phyloP scores from a whole-genome alignment of 225 moss, liverwort and hornwort species.

The Rhytidiadelphus loreus region DNA sequence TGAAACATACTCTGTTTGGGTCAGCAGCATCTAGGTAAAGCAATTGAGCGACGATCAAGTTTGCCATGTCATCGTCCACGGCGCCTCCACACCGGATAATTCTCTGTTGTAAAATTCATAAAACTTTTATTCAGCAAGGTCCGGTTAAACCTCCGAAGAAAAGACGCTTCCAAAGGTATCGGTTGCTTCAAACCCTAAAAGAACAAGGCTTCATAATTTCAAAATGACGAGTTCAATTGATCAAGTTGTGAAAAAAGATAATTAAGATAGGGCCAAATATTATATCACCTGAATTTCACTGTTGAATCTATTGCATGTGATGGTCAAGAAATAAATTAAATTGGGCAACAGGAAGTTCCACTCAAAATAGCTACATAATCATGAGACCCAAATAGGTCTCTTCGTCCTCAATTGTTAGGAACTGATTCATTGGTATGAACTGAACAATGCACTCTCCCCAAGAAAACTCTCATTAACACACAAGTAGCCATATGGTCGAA shows the following conservation, averaged over 20 bases:
- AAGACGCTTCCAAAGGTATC: not conserved
- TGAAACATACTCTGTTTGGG: constrained; percentile 69
- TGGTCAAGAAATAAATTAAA: not conserved
- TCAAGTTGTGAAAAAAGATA: not conserved
- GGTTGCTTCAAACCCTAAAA: not conserved
- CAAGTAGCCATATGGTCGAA: not conserved
- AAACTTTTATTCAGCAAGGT: not conserved
- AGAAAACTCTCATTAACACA: not conserved
- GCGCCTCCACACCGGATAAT: constrained; percentile 97
- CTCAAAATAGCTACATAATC: not conserved
- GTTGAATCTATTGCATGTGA: not conserved
- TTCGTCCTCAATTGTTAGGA: not conserved
- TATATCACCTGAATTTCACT: not conserved
- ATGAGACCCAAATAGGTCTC: not conserved
- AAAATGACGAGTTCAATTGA: not conserved
- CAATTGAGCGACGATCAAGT: constrained; percentile 94
- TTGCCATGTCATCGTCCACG: constrained; percentile 99
- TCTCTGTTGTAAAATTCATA: constrained; percentile 27
- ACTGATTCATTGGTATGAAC: not conserved
- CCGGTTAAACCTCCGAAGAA: not conserved
- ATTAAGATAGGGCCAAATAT: not conserved
- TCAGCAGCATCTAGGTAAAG: constrained; percentile 94
- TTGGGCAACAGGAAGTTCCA: not conserved
- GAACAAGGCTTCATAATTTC: not conserved
- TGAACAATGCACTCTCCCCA: not conserved